These are phyloP conservation scores for Lonicera japonica DNA, from an alignment of 129 eudicot species.

Conservation along the genomic window DNA sequence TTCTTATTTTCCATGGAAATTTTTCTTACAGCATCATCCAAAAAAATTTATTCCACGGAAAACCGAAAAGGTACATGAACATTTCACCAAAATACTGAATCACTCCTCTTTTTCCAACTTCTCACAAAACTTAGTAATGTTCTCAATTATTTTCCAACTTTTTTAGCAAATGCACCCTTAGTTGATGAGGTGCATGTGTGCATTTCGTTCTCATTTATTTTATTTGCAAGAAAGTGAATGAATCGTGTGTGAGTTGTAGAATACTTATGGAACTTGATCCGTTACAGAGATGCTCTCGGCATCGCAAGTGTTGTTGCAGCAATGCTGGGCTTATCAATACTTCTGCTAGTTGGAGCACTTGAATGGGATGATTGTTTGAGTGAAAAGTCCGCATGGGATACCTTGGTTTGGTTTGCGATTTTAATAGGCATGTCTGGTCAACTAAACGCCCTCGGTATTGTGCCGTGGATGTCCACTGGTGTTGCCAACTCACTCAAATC, in stretches of 20 bases:
- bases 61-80: too few species aligned
- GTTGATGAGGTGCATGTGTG: too few species aligned
- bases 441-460: conserved; percentile 61
- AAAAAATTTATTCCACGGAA: too few species aligned
- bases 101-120: too few species aligned
- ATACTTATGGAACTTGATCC: conserved; percentile 3
- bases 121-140: too few species aligned
- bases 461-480: conserved; percentile 61
- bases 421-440: conserved; percentile 88
- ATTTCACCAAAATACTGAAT: too few species aligned
- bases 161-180: too few species aligned
- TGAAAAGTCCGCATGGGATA: conserved; percentile 98
- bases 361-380: conserved; percentile 88
- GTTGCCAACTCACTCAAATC: conserved; percentile 52
- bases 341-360: conserved; percentile 62
- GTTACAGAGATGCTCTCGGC: conserved; percentile 50
- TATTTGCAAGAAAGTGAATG: too few species aligned
- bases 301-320: conserved; percentile 81
- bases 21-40: too few species aligned
- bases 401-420: conserved; percentile 83
- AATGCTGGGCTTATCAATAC: conserved; percentile 72
- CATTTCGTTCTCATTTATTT: too few species aligned
- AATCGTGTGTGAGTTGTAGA: not conserved
- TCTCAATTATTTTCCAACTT: too few species aligned
- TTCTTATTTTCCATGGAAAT: too few species aligned